These are phyloP conservation scores for Aristolochia fimbriata DNA, from an alignment of 164 flowering plant species.

Conservation along the genomic window DNA sequence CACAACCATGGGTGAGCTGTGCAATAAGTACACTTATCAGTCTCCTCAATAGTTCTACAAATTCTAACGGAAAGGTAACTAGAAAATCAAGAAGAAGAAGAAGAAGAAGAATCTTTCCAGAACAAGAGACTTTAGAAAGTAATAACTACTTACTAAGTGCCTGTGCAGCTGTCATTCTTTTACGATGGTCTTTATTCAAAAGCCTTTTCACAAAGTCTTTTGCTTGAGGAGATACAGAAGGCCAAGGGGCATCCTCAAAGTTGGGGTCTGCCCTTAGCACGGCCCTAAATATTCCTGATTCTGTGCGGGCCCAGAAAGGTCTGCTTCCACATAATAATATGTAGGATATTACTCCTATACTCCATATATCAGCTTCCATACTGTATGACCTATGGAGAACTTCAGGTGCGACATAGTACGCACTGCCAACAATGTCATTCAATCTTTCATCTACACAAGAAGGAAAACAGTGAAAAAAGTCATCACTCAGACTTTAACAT, in stretches of 20 bases:
- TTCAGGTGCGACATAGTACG: constrained; percentile 99
- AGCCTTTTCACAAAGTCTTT: constrained; percentile 59
- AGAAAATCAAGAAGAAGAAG: neutral
- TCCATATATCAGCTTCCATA: constrained; percentile 97
- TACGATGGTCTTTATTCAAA: constrained; percentile 51
- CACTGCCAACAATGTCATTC: constrained; percentile 98
- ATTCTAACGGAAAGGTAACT: neutral
- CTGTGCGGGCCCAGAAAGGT: constrained; percentile 99
- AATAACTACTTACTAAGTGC: constrained; percentile 47
- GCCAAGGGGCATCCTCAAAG: constrained; percentile 76
- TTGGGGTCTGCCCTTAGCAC: constrained; percentile 95
- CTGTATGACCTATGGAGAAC: constrained; percentile 93
- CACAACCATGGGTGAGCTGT: constrained; percentile 98
- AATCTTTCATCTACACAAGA: constrained; percentile 73
- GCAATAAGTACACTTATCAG: constrained; percentile 1
- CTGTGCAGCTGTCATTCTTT: constrained; percentile 66
- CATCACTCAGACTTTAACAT: too few species aligned
- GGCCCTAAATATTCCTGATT: constrained; percentile 96
- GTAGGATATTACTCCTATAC: constrained; percentile 91
- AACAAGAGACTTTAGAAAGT: constrained; percentile 2
- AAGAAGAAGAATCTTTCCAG: neutral
- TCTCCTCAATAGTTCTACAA: neutral
- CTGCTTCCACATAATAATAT: constrained; percentile 97
- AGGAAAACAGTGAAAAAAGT: neutral
- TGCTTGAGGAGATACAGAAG: constrained; percentile 44